Percentiles rank a stretch among this genome's conserved stretches.
These are phyloP conservation scores for Lasiosphaeriaceae sp. DNA, from an alignment of 495 filamentous ascomycete genomes.

Conservation along the genomic window DNA sequence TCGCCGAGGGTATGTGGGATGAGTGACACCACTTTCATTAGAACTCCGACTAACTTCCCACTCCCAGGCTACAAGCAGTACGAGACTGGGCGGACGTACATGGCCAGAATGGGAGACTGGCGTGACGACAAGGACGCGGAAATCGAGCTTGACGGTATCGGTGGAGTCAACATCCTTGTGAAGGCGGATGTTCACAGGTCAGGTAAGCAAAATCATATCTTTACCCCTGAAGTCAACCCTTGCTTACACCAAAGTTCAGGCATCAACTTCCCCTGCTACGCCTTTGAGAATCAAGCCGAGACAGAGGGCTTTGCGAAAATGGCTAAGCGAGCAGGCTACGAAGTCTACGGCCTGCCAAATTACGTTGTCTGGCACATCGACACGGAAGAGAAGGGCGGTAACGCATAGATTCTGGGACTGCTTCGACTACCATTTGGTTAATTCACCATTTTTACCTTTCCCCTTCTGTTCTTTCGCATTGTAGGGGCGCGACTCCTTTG, in stretches of 20 bases:
- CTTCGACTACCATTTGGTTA: not conserved
- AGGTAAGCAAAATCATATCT: conserved; percentile 48
- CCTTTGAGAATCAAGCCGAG: conserved; percentile 98
- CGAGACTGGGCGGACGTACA: conserved; percentile 80
- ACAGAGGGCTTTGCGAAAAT: conserved; percentile 98
- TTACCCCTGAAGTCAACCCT: not conserved
- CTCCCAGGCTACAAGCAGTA: conserved; percentile 81
- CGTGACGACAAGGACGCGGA: conserved; percentile 84
- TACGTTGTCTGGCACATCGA: conserved; percentile 99
- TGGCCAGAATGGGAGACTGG: conserved; percentile 88
- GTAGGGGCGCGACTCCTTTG: not conserved
- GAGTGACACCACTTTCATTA: conserved; percentile 1
- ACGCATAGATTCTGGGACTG: conserved; percentile 41
- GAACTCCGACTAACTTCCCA: not conserved
- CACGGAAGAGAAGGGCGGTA: conserved; percentile 94
- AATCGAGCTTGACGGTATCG: conserved; percentile 89
- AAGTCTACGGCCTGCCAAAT: conserved; percentile 89
- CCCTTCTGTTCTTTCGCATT: not conserved
- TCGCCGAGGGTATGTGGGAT: conserved; percentile 69
- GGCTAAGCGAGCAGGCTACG: conserved; percentile 94
- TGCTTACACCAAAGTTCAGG: conserved; percentile 46
- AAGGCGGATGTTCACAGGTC: conserved; percentile 97
- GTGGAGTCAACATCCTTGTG: conserved; percentile 94
- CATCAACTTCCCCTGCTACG: conserved; percentile 95
- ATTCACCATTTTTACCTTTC: conserved; percentile 14